Conservation (phyloP, 352 stramenopile species). For the Discostella stelligera region DNA sequence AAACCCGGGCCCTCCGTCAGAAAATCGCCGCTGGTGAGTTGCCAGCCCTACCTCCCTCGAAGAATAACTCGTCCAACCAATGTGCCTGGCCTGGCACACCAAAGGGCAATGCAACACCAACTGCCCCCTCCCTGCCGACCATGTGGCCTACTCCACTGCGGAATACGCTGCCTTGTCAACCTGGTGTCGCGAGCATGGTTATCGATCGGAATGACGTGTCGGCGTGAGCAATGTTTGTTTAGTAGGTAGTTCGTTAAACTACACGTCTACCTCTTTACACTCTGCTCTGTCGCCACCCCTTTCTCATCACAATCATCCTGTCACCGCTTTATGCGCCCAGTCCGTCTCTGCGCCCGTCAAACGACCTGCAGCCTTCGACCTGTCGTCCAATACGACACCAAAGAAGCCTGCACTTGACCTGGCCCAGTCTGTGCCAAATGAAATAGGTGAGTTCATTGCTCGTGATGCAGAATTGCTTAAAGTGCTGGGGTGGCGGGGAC, state of each 20-base stretch:
- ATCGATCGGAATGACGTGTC: background rate
- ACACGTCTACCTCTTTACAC: too few relatives aligned
- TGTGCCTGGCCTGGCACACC: slow-evolving; percentile 17
- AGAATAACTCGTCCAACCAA: background rate
- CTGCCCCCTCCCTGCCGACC: background rate
- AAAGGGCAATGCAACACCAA: slow-evolving; percentile 2
- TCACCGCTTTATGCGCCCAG: too few relatives aligned
- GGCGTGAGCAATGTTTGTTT: background rate
- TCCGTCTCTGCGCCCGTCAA: too few relatives aligned
- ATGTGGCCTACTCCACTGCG: background rate
- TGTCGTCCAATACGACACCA: too few relatives aligned
- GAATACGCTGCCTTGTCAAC: background rate
- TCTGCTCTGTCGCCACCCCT: too few relatives aligned
- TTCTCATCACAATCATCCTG: too few relatives aligned
- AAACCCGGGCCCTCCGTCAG: background rate
- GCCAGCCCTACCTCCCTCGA: slow-evolving; percentile 1
- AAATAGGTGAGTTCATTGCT: too few relatives aligned
- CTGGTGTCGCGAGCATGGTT: background rate
- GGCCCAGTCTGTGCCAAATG: too few relatives aligned
- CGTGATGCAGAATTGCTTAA: background rate
- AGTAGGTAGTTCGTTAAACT: background rate
- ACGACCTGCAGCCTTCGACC: too few relatives aligned
- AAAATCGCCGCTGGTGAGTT: background rate
- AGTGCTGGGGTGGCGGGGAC: background rate
- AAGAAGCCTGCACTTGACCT: too few relatives aligned